Evolutionary conservation across 768 basidiomycete genomes (phyloP), one percentile per base, ranked within the genome.

Genomic region (Pholiota conissans): DNA sequence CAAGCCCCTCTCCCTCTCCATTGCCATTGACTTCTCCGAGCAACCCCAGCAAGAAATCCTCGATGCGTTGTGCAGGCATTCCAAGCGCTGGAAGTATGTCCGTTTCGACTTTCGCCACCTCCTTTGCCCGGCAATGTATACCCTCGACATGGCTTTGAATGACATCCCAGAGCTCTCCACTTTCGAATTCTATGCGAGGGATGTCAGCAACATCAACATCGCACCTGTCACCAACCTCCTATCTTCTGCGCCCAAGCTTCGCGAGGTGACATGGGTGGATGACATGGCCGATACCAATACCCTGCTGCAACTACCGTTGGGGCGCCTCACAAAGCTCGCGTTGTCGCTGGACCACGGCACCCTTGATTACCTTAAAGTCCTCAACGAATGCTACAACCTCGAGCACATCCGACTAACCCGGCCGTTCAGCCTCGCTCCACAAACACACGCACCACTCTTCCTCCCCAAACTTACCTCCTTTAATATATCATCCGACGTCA

Each of bases 11-110:
- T 66, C 66, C 22, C 55, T 73, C 39, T 71, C 70, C 16, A 57
- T 73, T 18, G 67, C 69, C 52, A 67, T 73, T 20, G 72, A 72
- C 55, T 73, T 73, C 58, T 63, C 67, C 49, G 69, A 73, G 56
- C 62, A 65, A 26, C 62, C 67, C 1, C 70, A 71, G 30, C 71
- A 73, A 52, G 67, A 59, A 9, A 70, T 73, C 24, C 61, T 73
- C 32, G 67, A 72, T 47, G 66, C 65, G 35, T 39, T 73, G 24
- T 66, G 66, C 58, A 58, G 61, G 49, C 65, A 72, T 51, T 67
- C 71, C 40, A 48, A 52, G 30, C 66, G 71, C 7, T 73, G 72
- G 72, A 68, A 65, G 56, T 66, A 69, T 56, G 59, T 73, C 35
- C 66, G 69, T 9, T 69, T 73, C 61, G 70, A 73, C 49, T 70